These are phyloP conservation scores for Populus hybrid DNA, from an alignment of 441 rosid genomes.

Conservation along the genomic window DNA sequence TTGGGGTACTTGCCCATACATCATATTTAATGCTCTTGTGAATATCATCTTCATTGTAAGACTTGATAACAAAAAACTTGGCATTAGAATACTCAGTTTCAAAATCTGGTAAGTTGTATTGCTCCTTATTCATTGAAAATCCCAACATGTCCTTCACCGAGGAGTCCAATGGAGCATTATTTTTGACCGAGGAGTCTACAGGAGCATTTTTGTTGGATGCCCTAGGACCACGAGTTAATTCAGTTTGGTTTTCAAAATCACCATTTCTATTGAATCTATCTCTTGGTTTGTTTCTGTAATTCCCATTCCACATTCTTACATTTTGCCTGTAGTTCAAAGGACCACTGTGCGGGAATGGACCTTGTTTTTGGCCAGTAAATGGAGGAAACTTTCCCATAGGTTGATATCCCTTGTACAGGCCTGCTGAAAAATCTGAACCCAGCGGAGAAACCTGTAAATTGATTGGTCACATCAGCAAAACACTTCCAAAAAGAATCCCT, in stretches of 20 bases:
- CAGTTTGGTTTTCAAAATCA: slow-evolving; percentile 44
- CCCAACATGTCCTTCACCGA: slow-evolving; percentile 37
- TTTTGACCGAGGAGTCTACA: slow-evolving; percentile 32
- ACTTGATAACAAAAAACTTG: slow-evolving; percentile 84
- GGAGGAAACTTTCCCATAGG: slow-evolving; percentile 34
- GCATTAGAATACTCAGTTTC: slow-evolving; percentile 59
- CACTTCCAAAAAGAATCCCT: background rate
- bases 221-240: slow-evolving; percentile 76
- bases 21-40: slow-evolving; percentile 90
- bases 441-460: slow-evolving; percentile 34
- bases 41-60: slow-evolving; percentile 94
- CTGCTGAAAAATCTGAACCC: slow-evolving; percentile 35
- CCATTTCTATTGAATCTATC: slow-evolving; percentile 30
- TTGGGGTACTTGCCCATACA: slow-evolving; percentile 97
- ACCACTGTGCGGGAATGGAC: slow-evolving; percentile 26
- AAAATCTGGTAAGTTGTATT: slow-evolving; percentile 68
- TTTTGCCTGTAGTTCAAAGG: slow-evolving; percentile 33
- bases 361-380: slow-evolving; percentile 41
- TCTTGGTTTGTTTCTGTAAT: slow-evolving; percentile 33
- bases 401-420: slow-evolving; percentile 38
- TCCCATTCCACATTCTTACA: slow-evolving; percentile 46
- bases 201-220: slow-evolving; percentile 32
- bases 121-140: slow-evolving; percentile 34
- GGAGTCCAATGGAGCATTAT: slow-evolving; percentile 30
- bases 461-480: slow-evolving; percentile 15